phyloP scores from a whole-genome alignment of 2,329 filamentous ascomycete genomes.

The Herpotrichia juniperi region DNA sequence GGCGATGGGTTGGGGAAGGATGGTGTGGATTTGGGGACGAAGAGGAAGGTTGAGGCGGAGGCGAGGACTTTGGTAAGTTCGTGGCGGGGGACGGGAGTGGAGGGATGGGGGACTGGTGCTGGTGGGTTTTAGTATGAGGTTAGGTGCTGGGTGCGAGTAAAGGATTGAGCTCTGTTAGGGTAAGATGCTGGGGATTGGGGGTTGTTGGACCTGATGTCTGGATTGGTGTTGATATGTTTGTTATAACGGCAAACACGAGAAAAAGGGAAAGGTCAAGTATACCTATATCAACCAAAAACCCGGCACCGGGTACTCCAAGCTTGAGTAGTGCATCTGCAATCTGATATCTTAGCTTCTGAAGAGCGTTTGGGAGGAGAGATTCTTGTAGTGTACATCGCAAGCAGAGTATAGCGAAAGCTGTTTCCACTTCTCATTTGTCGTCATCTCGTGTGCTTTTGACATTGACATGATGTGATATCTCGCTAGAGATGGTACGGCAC shows the following conservation, averaged over 20 bases:
- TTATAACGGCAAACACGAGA: not conserved
- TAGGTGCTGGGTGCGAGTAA: not conserved
- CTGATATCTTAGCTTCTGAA: slow-evolving; percentile 40
- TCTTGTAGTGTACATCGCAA: slow-evolving; percentile 33
- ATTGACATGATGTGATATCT: slow-evolving; percentile 4
- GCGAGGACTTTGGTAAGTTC: slow-evolving; percentile 49
- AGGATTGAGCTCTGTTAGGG: too few relatives aligned
- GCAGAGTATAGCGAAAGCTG: slow-evolving; percentile 40
- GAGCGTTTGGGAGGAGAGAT: not conserved
- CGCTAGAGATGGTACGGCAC: too few relatives aligned
- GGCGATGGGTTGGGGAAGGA: slow-evolving; percentile 43
- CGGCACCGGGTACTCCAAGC: slow-evolving; percentile 69
- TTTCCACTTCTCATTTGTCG: slow-evolving; percentile 27
- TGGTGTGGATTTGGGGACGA: slow-evolving; percentile 63
- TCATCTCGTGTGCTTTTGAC: slow-evolving; percentile 1
- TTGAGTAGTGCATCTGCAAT: slow-evolving; percentile 76
- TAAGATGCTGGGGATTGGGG: too few relatives aligned
- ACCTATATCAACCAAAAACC: slow-evolving; percentile 67
- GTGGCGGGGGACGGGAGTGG: slow-evolving; percentile 11
- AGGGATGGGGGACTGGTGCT: slow-evolving; percentile 35
- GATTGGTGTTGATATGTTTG: too few relatives aligned
- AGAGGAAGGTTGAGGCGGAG: slow-evolving; percentile 66
- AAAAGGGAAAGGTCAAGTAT: slow-evolving; percentile 29
- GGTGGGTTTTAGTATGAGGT: slow-evolving; percentile 1
- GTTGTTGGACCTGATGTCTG: too few relatives aligned